Evolutionary conservation across 2,329 filamentous ascomycete genomes (phyloP).

Genomic region (Drechslerella coelobrocha): DNA sequence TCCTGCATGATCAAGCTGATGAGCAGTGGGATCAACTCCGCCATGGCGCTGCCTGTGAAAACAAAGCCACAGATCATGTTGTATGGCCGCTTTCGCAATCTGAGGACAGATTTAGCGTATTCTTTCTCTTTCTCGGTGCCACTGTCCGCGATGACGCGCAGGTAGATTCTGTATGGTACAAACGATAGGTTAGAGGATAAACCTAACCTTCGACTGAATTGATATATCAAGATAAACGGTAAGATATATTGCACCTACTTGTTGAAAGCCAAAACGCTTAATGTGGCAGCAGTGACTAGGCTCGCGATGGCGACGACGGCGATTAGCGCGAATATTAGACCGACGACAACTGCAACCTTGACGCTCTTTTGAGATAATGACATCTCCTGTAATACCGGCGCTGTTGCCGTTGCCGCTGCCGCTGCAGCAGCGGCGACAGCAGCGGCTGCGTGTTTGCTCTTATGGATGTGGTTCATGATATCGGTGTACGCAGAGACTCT

Average conservation of each 20-base stretch:
- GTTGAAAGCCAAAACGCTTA: slow-evolving; percentile 41
- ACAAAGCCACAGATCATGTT: slow-evolving; percentile 45
- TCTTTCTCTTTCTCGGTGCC: slow-evolving; percentile 25
- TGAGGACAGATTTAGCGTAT: slow-evolving; percentile 29
- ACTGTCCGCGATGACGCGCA: slow-evolving; percentile 35
- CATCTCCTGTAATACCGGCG: slow-evolving; percentile 3
- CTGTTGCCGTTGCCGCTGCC: not conserved
- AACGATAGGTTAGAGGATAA: not conserved
- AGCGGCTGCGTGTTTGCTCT: slow-evolving; percentile 10
- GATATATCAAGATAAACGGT: not conserved
- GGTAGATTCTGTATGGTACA: slow-evolving; percentile 26
- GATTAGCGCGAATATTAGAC: slow-evolving; percentile 15
- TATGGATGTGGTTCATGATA: slow-evolving; percentile 32
- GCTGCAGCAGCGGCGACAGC: not conserved
- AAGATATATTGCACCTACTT: slow-evolving; percentile 12
- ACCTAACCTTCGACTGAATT: not conserved
- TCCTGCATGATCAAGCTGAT: slow-evolving; percentile 45
- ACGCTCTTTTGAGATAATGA: slow-evolving; percentile 3
- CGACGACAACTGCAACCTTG: slow-evolving; percentile 22
- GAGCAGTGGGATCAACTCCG: slow-evolving; percentile 39
- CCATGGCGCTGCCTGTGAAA: slow-evolving; percentile 46
- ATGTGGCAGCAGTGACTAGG: slow-evolving; percentile 37
- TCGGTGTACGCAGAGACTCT: slow-evolving; percentile 26
- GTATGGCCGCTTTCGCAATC: slow-evolving; percentile 26
- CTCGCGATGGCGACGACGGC: slow-evolving; percentile 27